Conservation (phyloP, 208 protist species). For the Phytomonas francai region DNA sequence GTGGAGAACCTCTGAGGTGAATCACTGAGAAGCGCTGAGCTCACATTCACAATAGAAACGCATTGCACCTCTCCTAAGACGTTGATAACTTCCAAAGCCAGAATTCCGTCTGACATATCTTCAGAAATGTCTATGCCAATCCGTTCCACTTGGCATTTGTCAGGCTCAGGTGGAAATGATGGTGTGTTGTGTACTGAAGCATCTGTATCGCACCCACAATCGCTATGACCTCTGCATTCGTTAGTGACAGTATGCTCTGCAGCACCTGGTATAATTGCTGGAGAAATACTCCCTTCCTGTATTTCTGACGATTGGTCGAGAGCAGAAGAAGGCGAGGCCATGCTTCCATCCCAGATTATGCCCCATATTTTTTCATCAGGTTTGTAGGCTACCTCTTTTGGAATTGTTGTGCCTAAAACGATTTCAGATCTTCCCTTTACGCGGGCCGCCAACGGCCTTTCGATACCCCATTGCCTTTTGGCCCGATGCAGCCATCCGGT, state of each 20-base stretch:
- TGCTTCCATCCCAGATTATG: neutral
- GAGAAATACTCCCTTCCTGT: neutral
- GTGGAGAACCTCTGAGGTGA: conserved; percentile 2
- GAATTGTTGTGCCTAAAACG: neutral
- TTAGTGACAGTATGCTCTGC: neutral
- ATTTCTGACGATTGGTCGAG: neutral
- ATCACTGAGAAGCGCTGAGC: neutral
- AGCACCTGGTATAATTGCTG: neutral
- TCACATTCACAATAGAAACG: conserved; percentile 9
- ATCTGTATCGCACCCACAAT: neutral
- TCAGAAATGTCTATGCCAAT: neutral
- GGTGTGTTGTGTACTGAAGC: neutral
- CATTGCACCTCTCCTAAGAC: conserved; percentile 11
- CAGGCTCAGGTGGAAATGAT: neutral
- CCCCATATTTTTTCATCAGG: neutral
- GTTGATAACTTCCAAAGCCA: conserved; percentile 13
- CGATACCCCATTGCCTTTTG: conserved; percentile 66
- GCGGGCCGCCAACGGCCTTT: conserved; percentile 22
- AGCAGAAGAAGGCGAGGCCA: neutral
- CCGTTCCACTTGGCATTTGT: neutral
- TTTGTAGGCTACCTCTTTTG: neutral
- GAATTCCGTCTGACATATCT: neutral
- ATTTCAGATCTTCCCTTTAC: neutral
- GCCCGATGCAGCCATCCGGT: conserved; percentile 51
- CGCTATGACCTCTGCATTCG: neutral